Evolutionary conservation across 1,284 basidiomycete species (phyloP), one percentile per base, ranked within the genome.

Genomic region (Apiotrichum montevideense): DNA sequence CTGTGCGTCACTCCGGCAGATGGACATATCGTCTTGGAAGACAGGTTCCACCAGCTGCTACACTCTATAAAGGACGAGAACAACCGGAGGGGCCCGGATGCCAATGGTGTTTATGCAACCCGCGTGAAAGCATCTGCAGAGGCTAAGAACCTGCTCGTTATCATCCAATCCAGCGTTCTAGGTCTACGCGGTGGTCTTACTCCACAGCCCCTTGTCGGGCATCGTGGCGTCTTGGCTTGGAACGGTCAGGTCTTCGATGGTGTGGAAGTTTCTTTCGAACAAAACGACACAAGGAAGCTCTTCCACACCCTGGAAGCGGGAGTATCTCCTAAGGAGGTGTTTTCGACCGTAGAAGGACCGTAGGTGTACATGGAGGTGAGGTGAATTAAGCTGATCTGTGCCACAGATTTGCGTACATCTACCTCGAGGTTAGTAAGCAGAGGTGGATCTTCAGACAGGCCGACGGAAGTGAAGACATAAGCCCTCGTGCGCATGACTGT

Each of bases 191-290:
- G 92, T 0, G 71, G 80, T 7, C 58, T 81, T 1, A 77, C 90
- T 2, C 69, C 80, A 0, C 92, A 96, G 69, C 92, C 92, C n/a
- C 85, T 93, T 41, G 57, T 76, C 53, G 72, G 68, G 1, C 42
- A 58, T 5, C 48, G 82, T 3, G 82, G 87, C 60, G 72, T 90
- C 2, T 74, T 95, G 15, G 92, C 87, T 63, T 94, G 89, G 88
- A 95, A 95, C 71, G 91, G 91, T 57, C 91, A 95, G 80, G 88
- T 87, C 64, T 92, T 94, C 62, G 83, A 86, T 61, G 90, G 89
- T 3, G 63, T 90, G 34, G 76, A 85, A 65, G 84, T 89, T 34
- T 63, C 75, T 0, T 39, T 62, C 82, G 84, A 80, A 0, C 86
- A 91, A 63, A 95, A 96, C 65, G 93, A 96, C 65, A 90, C 91